Evolutionary conservation across 768 basidiomycete species (phyloP), one percentile per base, ranked within the genome.

Genomic region (Lyophyllum decastes): DNA sequence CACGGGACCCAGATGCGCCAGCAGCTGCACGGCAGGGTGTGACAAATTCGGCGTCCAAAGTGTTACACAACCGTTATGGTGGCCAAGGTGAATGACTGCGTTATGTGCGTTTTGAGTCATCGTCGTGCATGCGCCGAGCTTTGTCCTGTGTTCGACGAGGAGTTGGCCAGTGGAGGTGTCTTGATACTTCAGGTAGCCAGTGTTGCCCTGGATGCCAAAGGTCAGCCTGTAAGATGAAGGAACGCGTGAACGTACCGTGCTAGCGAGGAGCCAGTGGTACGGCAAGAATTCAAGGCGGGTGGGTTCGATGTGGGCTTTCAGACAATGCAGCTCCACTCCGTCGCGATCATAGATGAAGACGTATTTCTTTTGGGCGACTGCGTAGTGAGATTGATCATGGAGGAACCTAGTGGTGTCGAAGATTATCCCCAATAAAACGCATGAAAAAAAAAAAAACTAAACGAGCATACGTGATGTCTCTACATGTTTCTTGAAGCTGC

Each of bases 21-120:
- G 83, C 0, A 98, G 82, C 60, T 92, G 94, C 33, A 98, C 93
- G 1, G 93, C 94, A 0, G 96, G 92, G 58, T 93, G 89, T 0
- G 93, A 86, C 3, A 97, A 80, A 68, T 96, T 97, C 0, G 97
- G 97, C 7, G 95, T 96, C 95, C 95, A 98, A 2, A 98, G 79
- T 0, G 95, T 95, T n/a, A 98, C 90, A 24, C 87, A 88, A 14
- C 96, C 96, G 66, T 98, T 98, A 66, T 92, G 87, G 67, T 98
- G 96, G 0, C 97, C 97, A 10, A 97, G 85, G 60, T 97, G 87
- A 54, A 98, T 89, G 60, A 98, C 93, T 12, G 94, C 97, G 71
- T 90, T 95, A 75, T 98, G 95, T 16, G 78, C 71, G 68, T 97
- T 98, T 78, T 98, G 95, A 0, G 92, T 78, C 87, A 99, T 92